These are phyloP conservation scores for Spathaspora hagerdaliae DNA, from an alignment of 805 yeast genomes.

Conservation along the genomic window DNA sequence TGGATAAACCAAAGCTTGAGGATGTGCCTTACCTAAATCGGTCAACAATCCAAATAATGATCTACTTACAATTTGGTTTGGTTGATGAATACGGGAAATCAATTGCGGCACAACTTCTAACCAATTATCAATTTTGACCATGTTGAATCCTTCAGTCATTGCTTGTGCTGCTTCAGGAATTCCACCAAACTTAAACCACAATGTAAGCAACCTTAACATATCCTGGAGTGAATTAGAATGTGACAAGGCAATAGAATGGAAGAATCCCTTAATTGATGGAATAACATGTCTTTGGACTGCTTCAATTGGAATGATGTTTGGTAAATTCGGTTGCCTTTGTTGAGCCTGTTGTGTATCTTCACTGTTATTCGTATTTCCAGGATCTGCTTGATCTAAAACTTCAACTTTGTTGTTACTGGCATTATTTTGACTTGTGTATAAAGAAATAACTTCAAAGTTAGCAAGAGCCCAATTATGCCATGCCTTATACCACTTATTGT, in stretches of 20 bases:
- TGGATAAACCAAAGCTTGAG: constrained; percentile 95
- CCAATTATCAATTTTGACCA: constrained; percentile 92
- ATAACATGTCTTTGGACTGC: constrained; percentile 82
- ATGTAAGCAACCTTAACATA: constrained; percentile 79
- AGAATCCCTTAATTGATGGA: constrained; percentile 94
- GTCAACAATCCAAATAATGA: constrained; percentile 76
- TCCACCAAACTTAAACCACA: constrained; percentile 97
- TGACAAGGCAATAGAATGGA: constrained; percentile 88
- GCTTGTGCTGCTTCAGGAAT: constrained; percentile 87
- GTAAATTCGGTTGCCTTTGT: constrained; percentile 12
- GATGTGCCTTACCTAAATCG: constrained; percentile 91
- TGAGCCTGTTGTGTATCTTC: constrained; percentile 5
- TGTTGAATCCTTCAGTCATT: constrained; percentile 82
- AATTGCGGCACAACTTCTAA: constrained; percentile 92
- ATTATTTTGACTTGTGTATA: constrained; percentile 33
- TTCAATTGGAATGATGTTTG: constrained; percentile 40
- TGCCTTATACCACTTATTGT: constrained; percentile 91
- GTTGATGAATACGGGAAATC: constrained; percentile 95
- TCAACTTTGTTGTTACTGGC: constrained; percentile 8
- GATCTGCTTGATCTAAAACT: constrained; percentile 12
- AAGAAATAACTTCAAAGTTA: constrained; percentile 88
- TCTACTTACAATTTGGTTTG: constrained; percentile 77
- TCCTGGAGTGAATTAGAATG: constrained; percentile 88
- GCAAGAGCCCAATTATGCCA: constrained; percentile 99
- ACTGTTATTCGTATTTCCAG: constrained; percentile 1